Evolutionary conservation across 148 eudicot species (phyloP).

Genomic region (Vaccinium corymbosum): DNA sequence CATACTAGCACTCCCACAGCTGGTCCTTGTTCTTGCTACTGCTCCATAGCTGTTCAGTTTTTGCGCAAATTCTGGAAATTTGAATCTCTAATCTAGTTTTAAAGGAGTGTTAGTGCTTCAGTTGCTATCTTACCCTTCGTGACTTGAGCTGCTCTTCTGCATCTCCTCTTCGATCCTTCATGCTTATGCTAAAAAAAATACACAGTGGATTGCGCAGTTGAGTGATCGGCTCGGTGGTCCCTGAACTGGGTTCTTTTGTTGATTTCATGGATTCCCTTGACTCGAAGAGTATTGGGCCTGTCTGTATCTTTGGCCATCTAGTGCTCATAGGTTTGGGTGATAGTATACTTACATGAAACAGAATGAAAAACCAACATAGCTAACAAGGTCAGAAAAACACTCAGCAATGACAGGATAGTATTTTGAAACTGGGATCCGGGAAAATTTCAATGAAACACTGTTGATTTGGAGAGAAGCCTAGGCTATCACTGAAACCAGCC

Average conservation of each 20-base stretch:
- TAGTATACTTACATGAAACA: background rate
- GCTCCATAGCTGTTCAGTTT: conserved; percentile 5
- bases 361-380: background rate
- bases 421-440: background rate
- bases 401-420: background rate
- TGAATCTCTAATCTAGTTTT: background rate
- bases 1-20: background rate
- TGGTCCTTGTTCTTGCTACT: background rate
- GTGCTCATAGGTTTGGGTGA: background rate
- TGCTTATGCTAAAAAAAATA: background rate
- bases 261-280: background rate
- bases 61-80: background rate
- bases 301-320: background rate
- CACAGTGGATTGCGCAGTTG: background rate
- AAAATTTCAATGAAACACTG: background rate
- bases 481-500: background rate
- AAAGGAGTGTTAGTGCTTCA: background rate
- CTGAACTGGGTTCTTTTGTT: background rate
- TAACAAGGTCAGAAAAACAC: background rate
- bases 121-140: background rate
- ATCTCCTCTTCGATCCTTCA: background rate
- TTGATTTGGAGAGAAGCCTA: background rate
- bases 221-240: background rate
- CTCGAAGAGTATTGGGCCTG: background rate
- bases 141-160: background rate